Base-by-base conservation (phyloP, 2,329 filamentous ascomycete genomes). In the Neofusicoccum sp. region DNA sequence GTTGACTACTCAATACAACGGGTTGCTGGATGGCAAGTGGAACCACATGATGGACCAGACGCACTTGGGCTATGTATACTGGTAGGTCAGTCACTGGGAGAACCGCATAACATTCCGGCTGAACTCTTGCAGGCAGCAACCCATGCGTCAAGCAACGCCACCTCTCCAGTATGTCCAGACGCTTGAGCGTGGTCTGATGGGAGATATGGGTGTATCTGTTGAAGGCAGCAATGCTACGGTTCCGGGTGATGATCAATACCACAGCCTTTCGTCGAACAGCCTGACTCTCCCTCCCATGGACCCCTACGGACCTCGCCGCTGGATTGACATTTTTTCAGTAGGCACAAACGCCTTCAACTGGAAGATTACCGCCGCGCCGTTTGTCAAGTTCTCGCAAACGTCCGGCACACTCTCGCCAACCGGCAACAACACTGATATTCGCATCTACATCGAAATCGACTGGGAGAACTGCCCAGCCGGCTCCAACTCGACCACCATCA, bases 61-160 rank as follows among this genome's bases (percentile, higher is more conserved):
- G 5, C 74, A 76, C 67, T 61, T 76, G n/a, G 72, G 73, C 12
- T 75, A 76, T 59, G 70, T 74, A 11, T 75, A 73, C 63, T 76
- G 74, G 73, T 73, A 63, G 64, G 68, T 85, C 82, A 58, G 79
- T 0, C 69, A 84, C 86, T 64, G 85, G 80, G 31, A 16, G 8
- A 11, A 43, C 6, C 8, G 28, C n/a, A 3, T 24, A n/a, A 12
- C 9, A 48, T 48, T 16, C 16, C 20, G 20, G 33, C 24, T 63
- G 24, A 82, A 56, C 76, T 77, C 49, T 80, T 80, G 70, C 84
- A 73, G 87, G 87, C 88, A 90, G 72, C 87, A 90, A 69, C 86
- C 88, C 1, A 89, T 89, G 87, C 79, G 86, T 34, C 88, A 90
- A 68, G 82, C 82, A 0, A 80, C 88, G 1, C 86, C 87, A 0